Percentiles rank a stretch among this genome's conserved stretches.
Evolutionary conservation across 345 rosid species (phyloP).

Genomic region (Melastoma malabathricum): DNA sequence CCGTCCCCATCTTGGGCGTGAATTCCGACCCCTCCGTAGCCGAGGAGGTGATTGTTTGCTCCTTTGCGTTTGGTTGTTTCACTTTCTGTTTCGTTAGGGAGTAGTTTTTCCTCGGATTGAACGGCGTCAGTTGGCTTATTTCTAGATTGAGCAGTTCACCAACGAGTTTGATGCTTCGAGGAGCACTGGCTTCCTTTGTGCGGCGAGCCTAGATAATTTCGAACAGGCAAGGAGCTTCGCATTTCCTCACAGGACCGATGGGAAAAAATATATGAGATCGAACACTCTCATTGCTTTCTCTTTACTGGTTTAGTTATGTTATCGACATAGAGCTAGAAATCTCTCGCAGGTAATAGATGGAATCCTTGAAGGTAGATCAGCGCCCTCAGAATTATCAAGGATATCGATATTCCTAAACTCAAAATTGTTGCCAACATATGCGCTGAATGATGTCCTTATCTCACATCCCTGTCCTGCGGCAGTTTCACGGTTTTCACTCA

Average conservation of each 20-base stretch:
- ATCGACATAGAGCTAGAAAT: neutral
- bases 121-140: neutral
- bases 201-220: conserved; percentile 65
- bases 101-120: neutral
- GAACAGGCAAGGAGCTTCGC: conserved; percentile 40
- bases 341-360: conserved; percentile 52
- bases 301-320: neutral
- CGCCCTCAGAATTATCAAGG: conserved; percentile 51
- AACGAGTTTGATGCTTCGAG: conserved; percentile 78
- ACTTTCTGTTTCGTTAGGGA: neutral
- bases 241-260: neutral
- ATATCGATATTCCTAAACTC: conserved; percentile 51
- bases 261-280: no score
- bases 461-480: conserved; percentile 81
- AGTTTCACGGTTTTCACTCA: conserved; percentile 74
- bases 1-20: conserved; percentile 68
- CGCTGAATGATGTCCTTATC: conserved; percentile 67
- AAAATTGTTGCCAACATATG: conserved; percentile 35
- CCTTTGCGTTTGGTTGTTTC: neutral
- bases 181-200: conserved; percentile 83
- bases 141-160: conserved; percentile 49
- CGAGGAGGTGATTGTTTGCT: conserved; percentile 37
- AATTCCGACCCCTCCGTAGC: conserved; percentile 79
- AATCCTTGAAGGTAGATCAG: conserved; percentile 35
- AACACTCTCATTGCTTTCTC: neutral